phyloP scores from a whole-genome alignment of 306 rosid species.

The Sindora glabra region DNA sequence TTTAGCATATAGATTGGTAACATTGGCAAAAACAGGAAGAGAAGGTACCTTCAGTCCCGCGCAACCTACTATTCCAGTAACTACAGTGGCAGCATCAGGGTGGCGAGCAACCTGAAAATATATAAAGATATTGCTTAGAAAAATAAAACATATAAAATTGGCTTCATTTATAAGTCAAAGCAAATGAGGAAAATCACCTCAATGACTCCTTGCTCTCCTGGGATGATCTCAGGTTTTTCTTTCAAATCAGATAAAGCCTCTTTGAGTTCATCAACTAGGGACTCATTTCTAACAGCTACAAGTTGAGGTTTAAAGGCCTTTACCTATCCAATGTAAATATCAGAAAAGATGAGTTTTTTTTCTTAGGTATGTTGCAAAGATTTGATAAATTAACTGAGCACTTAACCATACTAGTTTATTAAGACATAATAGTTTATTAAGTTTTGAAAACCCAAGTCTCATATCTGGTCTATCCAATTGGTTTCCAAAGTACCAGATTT shows the following conservation, averaged over 20 bases:
- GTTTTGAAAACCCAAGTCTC: neutral
- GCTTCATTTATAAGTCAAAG: constrained; percentile 10
- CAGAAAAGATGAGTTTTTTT: neutral
- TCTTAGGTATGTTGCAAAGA: neutral
- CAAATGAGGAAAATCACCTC: constrained; percentile 46
- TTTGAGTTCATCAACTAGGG: constrained; percentile 69
- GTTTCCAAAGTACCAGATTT: too few species aligned
- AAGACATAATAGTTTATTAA: too few species aligned
- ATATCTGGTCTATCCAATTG: too few species aligned
- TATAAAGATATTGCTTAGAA: constrained; percentile 10
- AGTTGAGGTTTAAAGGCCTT: constrained; percentile 84
- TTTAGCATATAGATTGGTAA: neutral
- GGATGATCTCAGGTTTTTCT: constrained; percentile 85
- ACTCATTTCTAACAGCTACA: constrained; percentile 84
- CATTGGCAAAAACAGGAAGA: neutral
- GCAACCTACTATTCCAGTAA: constrained; percentile 97
- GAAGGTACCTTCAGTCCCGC: constrained; percentile 87
- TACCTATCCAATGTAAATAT: constrained; percentile 44
- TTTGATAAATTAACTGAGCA: neutral
- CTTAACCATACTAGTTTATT: neutral
- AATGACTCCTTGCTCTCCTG: constrained; percentile 93
- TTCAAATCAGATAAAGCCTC: constrained; percentile 83
- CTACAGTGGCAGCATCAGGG: constrained; percentile 90
- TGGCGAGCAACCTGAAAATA: constrained; percentile 88
- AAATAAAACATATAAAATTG: neutral